phyloP scores from a whole-genome alignment of 306 rosid genomes.

The Quercus wislizeni region DNA sequence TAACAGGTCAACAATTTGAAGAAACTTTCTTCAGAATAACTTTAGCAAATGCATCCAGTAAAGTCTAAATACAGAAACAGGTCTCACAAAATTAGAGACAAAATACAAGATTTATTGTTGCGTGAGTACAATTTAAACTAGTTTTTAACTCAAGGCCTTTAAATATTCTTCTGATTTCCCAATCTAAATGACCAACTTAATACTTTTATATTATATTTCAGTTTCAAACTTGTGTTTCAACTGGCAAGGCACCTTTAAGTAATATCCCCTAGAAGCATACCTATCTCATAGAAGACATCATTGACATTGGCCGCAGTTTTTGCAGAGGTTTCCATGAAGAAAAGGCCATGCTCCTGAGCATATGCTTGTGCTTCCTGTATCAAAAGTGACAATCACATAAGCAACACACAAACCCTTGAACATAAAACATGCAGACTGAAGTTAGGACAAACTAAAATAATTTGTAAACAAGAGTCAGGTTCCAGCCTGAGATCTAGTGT shows the following conservation, averaged over 20 bases:
- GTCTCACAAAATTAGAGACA: neutral
- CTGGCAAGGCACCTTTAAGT: neutral
- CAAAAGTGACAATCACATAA: conserved; percentile 8
- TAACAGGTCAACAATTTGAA: neutral
- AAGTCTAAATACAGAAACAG: neutral
- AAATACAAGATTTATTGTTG: neutral
- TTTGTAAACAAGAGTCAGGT: neutral
- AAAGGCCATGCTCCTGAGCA: conserved; percentile 60
- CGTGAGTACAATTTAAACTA: neutral
- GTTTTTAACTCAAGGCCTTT: neutral
- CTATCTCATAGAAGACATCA: conserved; percentile 57
- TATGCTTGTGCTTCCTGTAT: conserved; percentile 56
- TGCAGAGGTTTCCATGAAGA: conserved; percentile 66
- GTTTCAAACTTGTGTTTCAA: neutral
- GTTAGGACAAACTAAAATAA: neutral
- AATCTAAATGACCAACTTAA: neutral
- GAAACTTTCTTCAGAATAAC: neutral
- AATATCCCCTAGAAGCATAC: conserved; percentile 22
- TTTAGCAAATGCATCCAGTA: neutral
- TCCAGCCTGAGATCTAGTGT: too few relatives aligned
- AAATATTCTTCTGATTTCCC: neutral
- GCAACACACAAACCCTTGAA: neutral
- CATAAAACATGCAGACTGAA: neutral
- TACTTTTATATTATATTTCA: neutral
- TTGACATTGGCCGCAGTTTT: conserved; percentile 60